Base-by-base conservation (phyloP, 768 basidiomycete genomes). In the Rhizopogon vesiculosus region DNA sequence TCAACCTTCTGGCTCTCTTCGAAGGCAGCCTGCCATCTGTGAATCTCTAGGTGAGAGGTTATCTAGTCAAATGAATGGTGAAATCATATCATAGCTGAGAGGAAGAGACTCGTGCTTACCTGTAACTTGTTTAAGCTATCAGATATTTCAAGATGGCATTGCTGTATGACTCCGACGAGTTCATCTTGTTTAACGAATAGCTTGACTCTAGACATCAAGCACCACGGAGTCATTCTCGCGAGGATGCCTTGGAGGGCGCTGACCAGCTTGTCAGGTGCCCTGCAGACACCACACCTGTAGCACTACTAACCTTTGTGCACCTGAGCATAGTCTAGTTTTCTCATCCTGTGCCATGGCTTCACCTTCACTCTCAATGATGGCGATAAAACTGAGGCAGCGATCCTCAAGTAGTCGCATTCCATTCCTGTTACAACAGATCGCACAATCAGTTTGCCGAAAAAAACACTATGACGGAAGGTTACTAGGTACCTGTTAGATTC, bases 101-200 rank as follows among this genome's bases (percentile, higher is more conserved):
- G 33, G 33, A 49, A 39, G 2, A 49, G 5, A 6, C 35, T 19
- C 2, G 19, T 22, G 19, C 33, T 10, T 42, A 81, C 83, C 61
- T 81, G 74, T 53, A 85, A 78, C 38, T 71, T 73, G 12, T 64
- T 67, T 42, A 83, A 59, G 53, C 80, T 80, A 55, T 79, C 77
- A 35, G 74, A 66, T 41, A 85, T 73, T 38, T 69, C 66, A 45
- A 62, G 52, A 52, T 83, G 77, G 59, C 78, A 83, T 12, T 64
- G 64, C 57, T 73, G 64, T n/a, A 85, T 82, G 42, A 76, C 76
- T 28, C 61, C 58, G 12, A 70, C 63, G 40, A 83, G 72, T 33
- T 79, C 74, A 25, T 59, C 62, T 58, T 83, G 82, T 55, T 70
- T 74, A 28, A 77, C 54, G 55, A 84, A 78, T 6, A 76, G 71